Conservation (phyloP, 1,284 basidiomycete species). For the Ustilago vetiveriae region DNA sequence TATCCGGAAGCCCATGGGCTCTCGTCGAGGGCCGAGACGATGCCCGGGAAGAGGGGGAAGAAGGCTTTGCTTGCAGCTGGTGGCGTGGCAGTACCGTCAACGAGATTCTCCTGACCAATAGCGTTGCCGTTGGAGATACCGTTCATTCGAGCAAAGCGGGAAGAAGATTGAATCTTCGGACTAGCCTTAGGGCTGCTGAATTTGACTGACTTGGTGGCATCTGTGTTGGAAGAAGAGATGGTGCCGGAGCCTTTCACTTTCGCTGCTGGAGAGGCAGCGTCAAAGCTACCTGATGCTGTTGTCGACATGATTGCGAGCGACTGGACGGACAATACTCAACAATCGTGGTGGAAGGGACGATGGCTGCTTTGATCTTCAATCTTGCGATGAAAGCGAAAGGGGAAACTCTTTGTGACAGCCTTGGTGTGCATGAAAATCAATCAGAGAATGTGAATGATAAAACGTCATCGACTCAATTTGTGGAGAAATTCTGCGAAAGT, state of each 20-base stretch:
- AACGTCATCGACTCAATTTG: neutral
- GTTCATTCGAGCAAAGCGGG: slow-evolving; percentile 38
- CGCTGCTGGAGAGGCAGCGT: slow-evolving; percentile 20
- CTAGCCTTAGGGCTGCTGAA: slow-evolving; percentile 10
- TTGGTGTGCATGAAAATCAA: too few species aligned
- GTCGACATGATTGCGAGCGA: slow-evolving; percentile 21
- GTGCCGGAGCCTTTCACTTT: slow-evolving; percentile 16
- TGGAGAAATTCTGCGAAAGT: neutral
- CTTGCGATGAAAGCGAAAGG: too few species aligned
- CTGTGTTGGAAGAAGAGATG: neutral
- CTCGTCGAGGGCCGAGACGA: slow-evolving; percentile 32
- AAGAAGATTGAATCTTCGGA: slow-evolving; percentile 25
- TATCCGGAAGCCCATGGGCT: slow-evolving; percentile 43
- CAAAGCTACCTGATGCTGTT: neutral
- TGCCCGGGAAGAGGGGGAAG: slow-evolving; percentile 36
- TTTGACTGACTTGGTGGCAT: slow-evolving; percentile 15
- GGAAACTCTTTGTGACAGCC: too few species aligned
- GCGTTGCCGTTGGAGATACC: slow-evolving; percentile 11
- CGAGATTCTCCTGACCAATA: neutral
- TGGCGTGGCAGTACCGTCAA: neutral
- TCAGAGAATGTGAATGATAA: too few species aligned
- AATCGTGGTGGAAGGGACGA: neutral
- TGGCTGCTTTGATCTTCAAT: neutral
- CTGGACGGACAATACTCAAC: too few species aligned
- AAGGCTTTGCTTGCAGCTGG: slow-evolving; percentile 18